Percentiles rank a stretch among this genome's conserved stretches.
Conservation (phyloP, 2,329 filamentous ascomycete genomes). For the Hymenoscyphus scutula region DNA sequence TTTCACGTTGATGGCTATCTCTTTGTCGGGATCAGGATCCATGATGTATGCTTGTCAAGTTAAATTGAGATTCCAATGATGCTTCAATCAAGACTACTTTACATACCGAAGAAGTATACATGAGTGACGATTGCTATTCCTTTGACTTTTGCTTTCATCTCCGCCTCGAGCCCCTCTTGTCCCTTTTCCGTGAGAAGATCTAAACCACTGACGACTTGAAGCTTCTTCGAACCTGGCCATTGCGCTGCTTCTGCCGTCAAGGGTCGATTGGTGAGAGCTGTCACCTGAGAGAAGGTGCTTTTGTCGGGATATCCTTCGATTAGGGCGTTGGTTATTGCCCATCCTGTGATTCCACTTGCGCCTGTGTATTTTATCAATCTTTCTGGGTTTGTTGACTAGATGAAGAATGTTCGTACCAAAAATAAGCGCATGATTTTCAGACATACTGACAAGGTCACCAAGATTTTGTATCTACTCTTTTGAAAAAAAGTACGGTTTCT, state of each 20-base stretch:
- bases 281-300: constrained; percentile 33
- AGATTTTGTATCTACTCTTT: background rate
- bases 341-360: constrained; percentile 37
- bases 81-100: background rate
- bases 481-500: background rate
- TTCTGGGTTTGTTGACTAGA: background rate
- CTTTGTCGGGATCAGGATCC: constrained; percentile 15
- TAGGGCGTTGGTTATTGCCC: constrained; percentile 34
- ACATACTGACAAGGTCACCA: background rate
- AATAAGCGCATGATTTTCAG: constrained; percentile 30
- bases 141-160: constrained; percentile 33
- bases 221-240: constrained; percentile 26
- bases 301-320: constrained; percentile 33
- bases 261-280: constrained; percentile 35
- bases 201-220: constrained; percentile 40
- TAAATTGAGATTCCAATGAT: background rate
- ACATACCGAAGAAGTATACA: constrained; percentile 39
- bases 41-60: constrained; percentile 21
- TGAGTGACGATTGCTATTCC: constrained; percentile 42
- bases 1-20: constrained; percentile 37
- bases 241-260: constrained; percentile 20
- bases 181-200: constrained; percentile 39
- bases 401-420: constrained; percentile 22
- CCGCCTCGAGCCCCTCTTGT: constrained; percentile 25
- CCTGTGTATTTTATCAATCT: constrained; percentile 15